Evolutionary conservation across 306 rosid species (phyloP), one percentile per base, ranked within the genome.

Genomic region (Alnus glutinosa): DNA sequence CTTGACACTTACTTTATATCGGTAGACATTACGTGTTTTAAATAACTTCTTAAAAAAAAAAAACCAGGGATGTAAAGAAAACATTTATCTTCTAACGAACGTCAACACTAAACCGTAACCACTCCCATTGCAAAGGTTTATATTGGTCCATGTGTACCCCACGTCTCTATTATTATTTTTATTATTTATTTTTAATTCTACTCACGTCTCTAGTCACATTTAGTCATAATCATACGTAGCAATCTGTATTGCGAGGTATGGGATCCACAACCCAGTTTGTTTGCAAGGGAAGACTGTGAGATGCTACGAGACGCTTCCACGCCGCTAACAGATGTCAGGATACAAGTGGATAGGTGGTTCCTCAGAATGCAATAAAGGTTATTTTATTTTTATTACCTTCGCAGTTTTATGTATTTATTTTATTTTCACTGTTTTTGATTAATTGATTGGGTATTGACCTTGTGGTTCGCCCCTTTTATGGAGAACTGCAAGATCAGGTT

Each of bases 381-480:
- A 34, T 55, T 4, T 14, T 15, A 2, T 32, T 55, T 2, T 9
- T 9, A 1, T 63, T 36, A 13, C 15, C 5, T 14, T 1, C 2
- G 1, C 30, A 4, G 6, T 8, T 70, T 30, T 13, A 18, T 12
- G 55, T 78, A 18, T 18, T 71, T 19, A 73, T 58, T 57, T 4
- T 13, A 37, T 14, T 51, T 59, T 1, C 15, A 16, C 19, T 36
- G 44, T 16, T 37, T 14, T 16, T 18, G 7, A 4, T 70, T 70
- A 70, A 59, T 16, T 18, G 7, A 4, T 70, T 70, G 75, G 70
- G 54, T 51, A 34, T 63, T 50, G 37, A 18, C 37, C 42, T 6
- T 78, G 86, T 83, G 87, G n/a, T 73, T 12, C 10, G 9, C 61
- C 70, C 5, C 13, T 57, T 67, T 14, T 77, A 52, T 55, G 66